Base-by-base conservation (phyloP, 495 filamentous ascomycete genomes). In the Xylaria bambusicola region DNA sequence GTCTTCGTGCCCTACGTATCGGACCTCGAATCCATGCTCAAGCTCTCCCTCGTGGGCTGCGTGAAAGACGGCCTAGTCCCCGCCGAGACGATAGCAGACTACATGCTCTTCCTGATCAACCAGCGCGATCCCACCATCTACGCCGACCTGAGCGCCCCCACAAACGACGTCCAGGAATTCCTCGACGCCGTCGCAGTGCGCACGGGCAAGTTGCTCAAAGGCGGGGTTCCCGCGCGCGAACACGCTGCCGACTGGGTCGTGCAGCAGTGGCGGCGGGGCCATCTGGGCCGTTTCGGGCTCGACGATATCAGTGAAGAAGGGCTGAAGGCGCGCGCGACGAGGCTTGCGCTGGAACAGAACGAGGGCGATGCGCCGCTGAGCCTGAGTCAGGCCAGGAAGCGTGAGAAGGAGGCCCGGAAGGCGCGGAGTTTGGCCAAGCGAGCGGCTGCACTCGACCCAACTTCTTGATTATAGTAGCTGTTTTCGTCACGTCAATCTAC, bases 1-100 rank as follows among this genome's bases (percentile, higher is more conserved):
- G 92, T 98, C 2, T 98, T 98, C 73, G 80, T 97, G 55, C 94
- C 94, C 0, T 96, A 94, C 71, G 89, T 98, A 35, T 80, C 87
- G 0, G 82, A 92, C 70, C 80, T 86, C 4, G 89, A 93, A 68
- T 84, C 88, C 24, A 98, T 98, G 94, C 76, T 98, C 31, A 96
- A 95, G 72, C 80, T 98, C 18, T 86, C 93, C 6, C 81, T 98
- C 0, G 92, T 90, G 45, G 94, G 93, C 3, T 90, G 88, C 71
- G 91, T 98, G 26, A 94, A 96, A 66, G 93, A 97, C 68, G 87
- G 88, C 0, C 78, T 98, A 21, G 84, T 98, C 36, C 79, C 88
- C 3, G 78, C 86, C 0, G 80, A 86, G 46, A 89, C 86, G 2
- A 62, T 98, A 20, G 92, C 90, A 9, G 94, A 98, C 66, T 98